Percentiles rank a stretch among this genome's conserved stretches.
phyloP scores from a whole-genome alignment of 164 flowering plant genomes.

The Vitis cinerea region DNA sequence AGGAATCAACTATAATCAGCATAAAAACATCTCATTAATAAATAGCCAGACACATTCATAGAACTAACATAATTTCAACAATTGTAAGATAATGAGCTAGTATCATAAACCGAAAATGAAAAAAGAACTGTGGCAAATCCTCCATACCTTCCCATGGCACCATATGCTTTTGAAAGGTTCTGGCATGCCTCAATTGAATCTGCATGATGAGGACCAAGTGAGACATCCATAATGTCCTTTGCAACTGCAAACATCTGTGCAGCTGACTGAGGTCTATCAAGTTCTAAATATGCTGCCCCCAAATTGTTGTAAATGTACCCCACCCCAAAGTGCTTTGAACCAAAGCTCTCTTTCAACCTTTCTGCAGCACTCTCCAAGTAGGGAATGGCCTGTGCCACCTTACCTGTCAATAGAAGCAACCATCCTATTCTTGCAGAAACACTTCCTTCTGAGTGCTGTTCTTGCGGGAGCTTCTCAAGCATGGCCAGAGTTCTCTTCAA shows the following conservation, averaged over 20 bases:
- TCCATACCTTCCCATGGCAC: slow-evolving; percentile 68
- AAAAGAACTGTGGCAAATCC: not conserved
- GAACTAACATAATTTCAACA: not conserved
- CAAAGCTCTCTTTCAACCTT: slow-evolving; percentile 81
- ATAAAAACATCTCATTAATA: too few species aligned
- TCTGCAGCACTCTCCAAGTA: slow-evolving; percentile 89
- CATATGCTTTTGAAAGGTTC: slow-evolving; percentile 90
- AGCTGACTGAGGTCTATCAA: slow-evolving; percentile 85
- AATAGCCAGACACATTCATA: not conserved
- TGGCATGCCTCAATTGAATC: slow-evolving; percentile 89
- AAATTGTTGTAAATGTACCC: slow-evolving; percentile 90
- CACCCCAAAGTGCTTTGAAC: slow-evolving; percentile 82
- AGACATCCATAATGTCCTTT: slow-evolving; percentile 86
- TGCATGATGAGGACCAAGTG: slow-evolving; percentile 85
- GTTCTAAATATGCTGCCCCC: slow-evolving; percentile 91
- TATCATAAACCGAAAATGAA: not conserved
- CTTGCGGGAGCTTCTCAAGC: slow-evolving; percentile 79
- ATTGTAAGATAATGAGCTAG: not conserved
- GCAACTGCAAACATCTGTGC: slow-evolving; percentile 92
- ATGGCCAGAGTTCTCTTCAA: slow-evolving; percentile 60
- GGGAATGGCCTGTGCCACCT: slow-evolving; percentile 76
- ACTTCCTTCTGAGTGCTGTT: slow-evolving; percentile 80
- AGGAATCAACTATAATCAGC: not conserved
- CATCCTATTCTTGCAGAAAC: slow-evolving; percentile 82
- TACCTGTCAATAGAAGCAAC: slow-evolving; percentile 78